Evolutionary conservation across 768 basidiomycete genomes (phyloP), one percentile per base, ranked within the genome.

Genomic region (Thelephora ganbajun): DNA sequence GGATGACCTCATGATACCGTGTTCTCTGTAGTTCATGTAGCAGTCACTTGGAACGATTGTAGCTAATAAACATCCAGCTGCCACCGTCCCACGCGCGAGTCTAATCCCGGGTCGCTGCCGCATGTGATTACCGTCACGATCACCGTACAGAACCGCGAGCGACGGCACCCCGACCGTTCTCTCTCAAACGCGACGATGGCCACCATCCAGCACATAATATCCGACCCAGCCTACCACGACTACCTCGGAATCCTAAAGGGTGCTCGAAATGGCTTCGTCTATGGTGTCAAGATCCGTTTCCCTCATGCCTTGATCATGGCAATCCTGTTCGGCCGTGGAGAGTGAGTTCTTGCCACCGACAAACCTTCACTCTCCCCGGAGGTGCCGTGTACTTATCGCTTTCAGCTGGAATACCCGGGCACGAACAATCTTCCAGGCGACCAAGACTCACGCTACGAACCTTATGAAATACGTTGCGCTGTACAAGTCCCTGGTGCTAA

Each of bases 251-350:
- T 99, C 56, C 65, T 98, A 60, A 99, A 99, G 63, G 94, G 96
- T 39, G 87, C 90, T 30, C 76, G 89, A 36, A 91, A 91, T 59
- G 90, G 90, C 4, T 75, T 90, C 50, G 84, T 91, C 7, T 92
- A 91, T 56, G 89, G 89, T 34, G 84, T 83, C 55, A 90, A 91
- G 66, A 83, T 94, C 52, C 70, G 91, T 37, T 93, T 94, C 57
- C 94, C 94, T 35, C 94, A 98, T 73, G 94, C 94, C 1, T 69
- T 98, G 23, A 83, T 98, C 44, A 97, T 97, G 93, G 85, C 91
- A 19, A 76, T 96, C 51, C 69, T 98, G 36, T 98, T 97, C 58
- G 90, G 91, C 30, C 76, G 83, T 43, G 91, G 91, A 68, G 77
- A 86, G 90, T 96, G 56, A 63, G 89, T 35, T 36, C 23, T 33